phyloP scores from a whole-genome alignment of 2,329 filamentous ascomycete genomes.

The Neodidymelliopsis sp. region DNA sequence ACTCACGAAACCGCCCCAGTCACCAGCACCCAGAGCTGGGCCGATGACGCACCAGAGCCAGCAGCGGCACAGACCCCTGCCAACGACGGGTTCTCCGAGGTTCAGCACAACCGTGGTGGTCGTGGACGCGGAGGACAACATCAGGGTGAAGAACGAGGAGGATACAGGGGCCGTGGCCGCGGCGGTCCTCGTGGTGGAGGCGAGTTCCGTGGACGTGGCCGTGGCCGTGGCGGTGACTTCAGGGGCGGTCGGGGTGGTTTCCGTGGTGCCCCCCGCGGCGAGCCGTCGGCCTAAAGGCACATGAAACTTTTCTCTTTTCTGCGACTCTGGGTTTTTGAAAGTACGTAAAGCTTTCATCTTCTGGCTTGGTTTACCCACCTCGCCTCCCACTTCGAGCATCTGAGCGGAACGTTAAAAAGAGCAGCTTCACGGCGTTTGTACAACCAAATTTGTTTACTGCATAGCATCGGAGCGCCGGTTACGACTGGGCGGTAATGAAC shows the following conservation, averaged over 20 bases:
- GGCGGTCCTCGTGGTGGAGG: constrained; percentile 50
- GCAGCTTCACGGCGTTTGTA: constrained; percentile 37
- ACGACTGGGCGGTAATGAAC: constrained; percentile 22
- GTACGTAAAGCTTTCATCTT: constrained; percentile 18
- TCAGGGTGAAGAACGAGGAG: constrained; percentile 57
- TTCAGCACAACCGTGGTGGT: constrained; percentile 56
- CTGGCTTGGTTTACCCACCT: constrained; percentile 24
- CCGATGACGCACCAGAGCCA: constrained; percentile 70
- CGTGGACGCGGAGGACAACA: constrained; percentile 57
- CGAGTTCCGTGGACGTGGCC: constrained; percentile 51
- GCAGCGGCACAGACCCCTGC: constrained; percentile 44
- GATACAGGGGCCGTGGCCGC: constrained; percentile 63
- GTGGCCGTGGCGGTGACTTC: constrained; percentile 52
- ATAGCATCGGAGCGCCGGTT: constrained; percentile 50
- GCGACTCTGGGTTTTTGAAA: constrained; percentile 20
- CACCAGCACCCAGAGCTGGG: constrained; percentile 79
- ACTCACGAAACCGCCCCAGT: constrained; percentile 61
- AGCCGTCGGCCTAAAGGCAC: constrained; percentile 28
- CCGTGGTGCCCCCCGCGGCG: constrained; percentile 40
- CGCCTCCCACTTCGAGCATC: constrained; percentile 31
- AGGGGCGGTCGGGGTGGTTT: constrained; percentile 53
- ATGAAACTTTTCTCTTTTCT: constrained; percentile 13
- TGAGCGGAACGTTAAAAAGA: constrained; percentile 32
- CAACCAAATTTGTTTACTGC: constrained; percentile 45
- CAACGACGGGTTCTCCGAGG: constrained; percentile 76